A percentile compares a stretch with the other conserved stretches of the same genome.
phyloP scores from a whole-genome alignment of 257 asterid species.

The Cynanchum wilfordii region DNA sequence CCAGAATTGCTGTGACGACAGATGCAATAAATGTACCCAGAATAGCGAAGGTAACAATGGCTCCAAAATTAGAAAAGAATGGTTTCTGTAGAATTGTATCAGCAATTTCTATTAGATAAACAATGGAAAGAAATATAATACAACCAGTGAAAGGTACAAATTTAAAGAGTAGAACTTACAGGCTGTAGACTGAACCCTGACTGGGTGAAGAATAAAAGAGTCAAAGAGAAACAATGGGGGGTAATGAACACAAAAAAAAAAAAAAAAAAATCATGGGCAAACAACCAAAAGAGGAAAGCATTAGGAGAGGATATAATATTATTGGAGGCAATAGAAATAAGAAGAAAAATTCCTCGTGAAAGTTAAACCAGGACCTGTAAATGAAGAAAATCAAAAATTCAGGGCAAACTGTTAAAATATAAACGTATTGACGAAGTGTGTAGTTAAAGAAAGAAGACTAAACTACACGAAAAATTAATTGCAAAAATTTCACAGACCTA shows the following conservation, averaged over 20 bases:
- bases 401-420: neutral
- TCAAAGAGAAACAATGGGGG: slow-evolving; percentile 46
- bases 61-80: slow-evolving; percentile 96
- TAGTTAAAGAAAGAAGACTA: neutral
- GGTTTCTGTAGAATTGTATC: slow-evolving; percentile 70
- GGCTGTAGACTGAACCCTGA: slow-evolving; percentile 97
- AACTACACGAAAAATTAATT: neutral
- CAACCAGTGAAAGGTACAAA: neutral
- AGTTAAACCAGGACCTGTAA: slow-evolving; percentile 96
- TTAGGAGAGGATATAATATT: slow-evolving; percentile 82
- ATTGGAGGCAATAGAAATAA: slow-evolving; percentile 94
- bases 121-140: neutral
- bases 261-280: neutral
- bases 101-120: slow-evolving; percentile 1
- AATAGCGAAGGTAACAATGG: slow-evolving; percentile 86
- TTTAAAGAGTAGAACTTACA: slow-evolving; percentile 43
- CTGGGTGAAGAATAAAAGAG: slow-evolving; percentile 57
- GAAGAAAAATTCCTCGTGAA: slow-evolving; percentile 98
- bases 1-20: slow-evolving; percentile 82
- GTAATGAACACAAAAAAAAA: slow-evolving; percentile 12
- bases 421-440: neutral
- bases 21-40: slow-evolving; percentile 89
- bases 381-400: slow-evolving; percentile 7
- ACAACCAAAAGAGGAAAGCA: neutral
- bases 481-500: slow-evolving; percentile 39